Evolutionary conservation across 495 filamentous ascomycete genomes (phyloP), one percentile per base, ranked within the genome.

Genomic region (Neurospora discreta): DNA sequence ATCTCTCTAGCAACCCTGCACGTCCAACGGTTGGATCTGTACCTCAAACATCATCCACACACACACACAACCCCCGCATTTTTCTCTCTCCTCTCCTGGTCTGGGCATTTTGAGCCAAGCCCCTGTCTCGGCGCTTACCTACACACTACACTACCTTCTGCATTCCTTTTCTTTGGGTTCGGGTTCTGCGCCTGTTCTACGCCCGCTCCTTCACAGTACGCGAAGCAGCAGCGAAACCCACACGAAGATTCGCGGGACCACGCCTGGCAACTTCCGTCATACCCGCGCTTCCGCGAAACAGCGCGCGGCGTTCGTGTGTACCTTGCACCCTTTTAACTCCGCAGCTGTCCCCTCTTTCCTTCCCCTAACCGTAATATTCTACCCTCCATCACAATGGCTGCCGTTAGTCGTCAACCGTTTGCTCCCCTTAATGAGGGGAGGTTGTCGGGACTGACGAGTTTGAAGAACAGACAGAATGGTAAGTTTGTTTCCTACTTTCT

Each of bases 381-480:
- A 71, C 69, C 68, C 60, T 71, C 20, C 71, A 42, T 42, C 68
- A 44, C 74, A 75, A 86, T 86, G 84, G 81, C 84, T 65, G 76
- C 82, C 69, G 58, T 83, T 40, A 77, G 78, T 69, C 85, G 88
- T 71, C 87, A 87, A 77, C 88, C 88, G 38, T 89, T 90, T 74
- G 88, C 85, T 72, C 84, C 85, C 15, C 77, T 89, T 16, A 83
- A 85, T 69, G 83, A 81, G 58, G 78, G 83, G 41, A 82, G 88
- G 65, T 77, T 90, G 60, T 85, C 87, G 75, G 85, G 77, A 20
- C 75, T 90, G 74, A 85, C 86, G 40, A 89, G 85, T 71, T 73
- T 85, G 18, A 90, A 90, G 82, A 90, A 89, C 73, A 79, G 84
- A 75, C 88, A 90, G 76, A 89, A 89, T 84, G 85, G 88, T 90